Evolutionary conservation across 2,329 filamentous ascomycete species (phyloP).

Genomic region (Seiridium unicorne): DNA sequence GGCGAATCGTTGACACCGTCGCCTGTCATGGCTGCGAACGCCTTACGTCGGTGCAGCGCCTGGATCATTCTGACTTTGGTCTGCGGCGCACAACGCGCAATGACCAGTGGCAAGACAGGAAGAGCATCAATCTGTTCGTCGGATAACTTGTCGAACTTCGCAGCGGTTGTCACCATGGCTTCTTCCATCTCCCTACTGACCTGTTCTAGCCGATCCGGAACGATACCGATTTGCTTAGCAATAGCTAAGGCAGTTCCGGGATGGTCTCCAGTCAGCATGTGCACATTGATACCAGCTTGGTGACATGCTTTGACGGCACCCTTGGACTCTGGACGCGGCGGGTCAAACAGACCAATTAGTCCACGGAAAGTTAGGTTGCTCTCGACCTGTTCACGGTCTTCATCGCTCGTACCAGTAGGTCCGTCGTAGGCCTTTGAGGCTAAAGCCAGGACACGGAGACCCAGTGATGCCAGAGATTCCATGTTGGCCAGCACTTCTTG

Average conservation of each 20-base stretch:
- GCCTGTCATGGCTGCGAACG: slow-evolving; percentile 66
- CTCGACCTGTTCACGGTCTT: slow-evolving; percentile 3
- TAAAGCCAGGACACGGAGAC: slow-evolving; percentile 65
- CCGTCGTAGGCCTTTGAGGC: slow-evolving; percentile 45
- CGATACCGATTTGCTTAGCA: slow-evolving; percentile 56
- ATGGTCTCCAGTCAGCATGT: slow-evolving; percentile 63
- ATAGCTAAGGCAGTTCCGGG: slow-evolving; percentile 56
- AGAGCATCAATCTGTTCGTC: slow-evolving; percentile 64
- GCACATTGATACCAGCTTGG: slow-evolving; percentile 54
- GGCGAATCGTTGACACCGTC: slow-evolving; percentile 74
- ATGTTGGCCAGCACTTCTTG: slow-evolving; percentile 58
- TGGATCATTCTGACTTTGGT: slow-evolving; percentile 77
- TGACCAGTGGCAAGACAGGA: slow-evolving; percentile 64
- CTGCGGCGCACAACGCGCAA: slow-evolving; percentile 66
- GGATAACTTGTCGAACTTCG: slow-evolving; percentile 61
- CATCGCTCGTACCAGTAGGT: slow-evolving; percentile 15
- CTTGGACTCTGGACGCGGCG: slow-evolving; percentile 59
- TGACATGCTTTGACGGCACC: slow-evolving; percentile 51
- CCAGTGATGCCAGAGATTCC: slow-evolving; percentile 55
- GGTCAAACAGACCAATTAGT: slow-evolving; percentile 37
- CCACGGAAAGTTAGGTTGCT: background rate
- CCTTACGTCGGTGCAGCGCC: slow-evolving; percentile 4
- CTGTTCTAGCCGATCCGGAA: slow-evolving; percentile 25
- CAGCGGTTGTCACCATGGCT: slow-evolving; percentile 49
- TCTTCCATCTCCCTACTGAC: background rate